Percentiles rank a stretch among this genome's conserved stretches.
Evolutionary conservation across 2,329 filamentous ascomycete species (phyloP).

Genomic region (Pseudomassariella vexata): DNA sequence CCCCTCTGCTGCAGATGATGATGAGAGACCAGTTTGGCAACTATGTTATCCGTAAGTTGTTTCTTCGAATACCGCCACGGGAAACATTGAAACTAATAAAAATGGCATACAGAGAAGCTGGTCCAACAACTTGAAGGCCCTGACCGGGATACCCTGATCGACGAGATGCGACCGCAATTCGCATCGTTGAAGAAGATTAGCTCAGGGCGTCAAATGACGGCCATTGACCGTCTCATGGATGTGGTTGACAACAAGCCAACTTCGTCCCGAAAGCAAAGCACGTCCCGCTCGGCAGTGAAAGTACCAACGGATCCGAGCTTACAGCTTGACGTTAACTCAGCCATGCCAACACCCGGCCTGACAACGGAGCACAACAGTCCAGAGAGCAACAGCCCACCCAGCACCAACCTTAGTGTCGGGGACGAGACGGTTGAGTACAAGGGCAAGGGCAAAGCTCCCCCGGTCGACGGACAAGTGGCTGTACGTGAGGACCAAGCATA

Average conservation of each 20-base stretch:
- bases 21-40: slow-evolving; percentile 93
- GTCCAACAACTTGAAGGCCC: slow-evolving; percentile 27
- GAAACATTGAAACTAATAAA: slow-evolving; percentile 18
- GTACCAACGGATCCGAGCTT: slow-evolving; percentile 30
- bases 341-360: slow-evolving; percentile 58
- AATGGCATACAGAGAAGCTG: slow-evolving; percentile 56
- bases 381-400: slow-evolving; percentile 60
- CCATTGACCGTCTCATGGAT: slow-evolving; percentile 56
- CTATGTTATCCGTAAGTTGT: slow-evolving; percentile 85
- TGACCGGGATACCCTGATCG: neutral
- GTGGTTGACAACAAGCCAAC: slow-evolving; percentile 1
- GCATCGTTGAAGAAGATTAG: slow-evolving; percentile 57
- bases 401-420: slow-evolving; percentile 52
- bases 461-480: slow-evolving; percentile 6
- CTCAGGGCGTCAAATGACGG: slow-evolving; percentile 60
- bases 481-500: neutral
- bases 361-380: slow-evolving; percentile 66
- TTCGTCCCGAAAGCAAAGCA: slow-evolving; percentile 7
- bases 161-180: slow-evolving; percentile 57
- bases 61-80: neutral
- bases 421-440: slow-evolving; percentile 28
- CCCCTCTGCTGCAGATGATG: slow-evolving; percentile 65
- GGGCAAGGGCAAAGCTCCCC: slow-evolving; percentile 10
- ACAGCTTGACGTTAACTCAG: slow-evolving; percentile 43
- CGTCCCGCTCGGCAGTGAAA: slow-evolving; percentile 16